A percentile compares a stretch with the other conserved stretches of the same genome.
phyloP scores from a whole-genome alignment of 139 green algal species.

The Chlamydomonas incerta region DNA sequence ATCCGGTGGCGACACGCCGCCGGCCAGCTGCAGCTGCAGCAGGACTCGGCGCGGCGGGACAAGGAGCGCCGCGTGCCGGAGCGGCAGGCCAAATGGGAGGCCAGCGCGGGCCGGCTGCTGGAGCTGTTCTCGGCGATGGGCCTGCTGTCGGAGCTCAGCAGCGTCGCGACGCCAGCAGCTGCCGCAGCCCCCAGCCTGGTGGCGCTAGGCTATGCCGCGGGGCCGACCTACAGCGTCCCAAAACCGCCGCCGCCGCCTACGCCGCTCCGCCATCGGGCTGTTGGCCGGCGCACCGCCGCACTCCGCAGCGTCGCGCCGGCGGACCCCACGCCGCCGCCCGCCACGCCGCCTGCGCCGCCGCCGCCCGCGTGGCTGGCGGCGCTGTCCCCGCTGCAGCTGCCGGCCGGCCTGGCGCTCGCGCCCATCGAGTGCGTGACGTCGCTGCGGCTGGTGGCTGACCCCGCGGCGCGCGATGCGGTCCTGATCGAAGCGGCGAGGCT shows the following conservation, averaged over 20 bases:
- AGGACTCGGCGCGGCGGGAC: not conserved
- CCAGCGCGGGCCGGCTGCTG: conserved; percentile 22
- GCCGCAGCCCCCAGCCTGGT: not conserved
- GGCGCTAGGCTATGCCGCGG: not conserved
- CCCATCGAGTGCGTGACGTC: conserved; percentile 34
- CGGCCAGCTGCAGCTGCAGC: not conserved
- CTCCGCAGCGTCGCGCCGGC: no score
- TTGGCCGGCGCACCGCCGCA: no score
- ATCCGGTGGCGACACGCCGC: not conserved
- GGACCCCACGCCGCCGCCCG: no score
- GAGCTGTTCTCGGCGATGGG: conserved; percentile 51
- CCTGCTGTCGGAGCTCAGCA: conserved; percentile 23
- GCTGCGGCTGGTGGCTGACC: conserved; percentile 16
- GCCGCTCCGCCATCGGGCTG: no score
- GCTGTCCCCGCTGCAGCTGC: not conserved
- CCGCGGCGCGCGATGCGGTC: not conserved
- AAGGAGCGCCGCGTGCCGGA: conserved; percentile 5
- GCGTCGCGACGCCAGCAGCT: no score
- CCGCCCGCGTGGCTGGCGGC: not conserved
- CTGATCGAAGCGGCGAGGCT: not conserved
- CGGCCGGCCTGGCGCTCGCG: not conserved
- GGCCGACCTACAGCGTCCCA: not conserved
- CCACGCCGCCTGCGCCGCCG: no score
- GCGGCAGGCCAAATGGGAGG: conserved; percentile 41
- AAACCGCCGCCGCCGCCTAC: not conserved